Evolutionary conservation across 495 filamentous ascomycete genomes (phyloP).

Genomic region (Annulohypoxylon maeteangense): DNA sequence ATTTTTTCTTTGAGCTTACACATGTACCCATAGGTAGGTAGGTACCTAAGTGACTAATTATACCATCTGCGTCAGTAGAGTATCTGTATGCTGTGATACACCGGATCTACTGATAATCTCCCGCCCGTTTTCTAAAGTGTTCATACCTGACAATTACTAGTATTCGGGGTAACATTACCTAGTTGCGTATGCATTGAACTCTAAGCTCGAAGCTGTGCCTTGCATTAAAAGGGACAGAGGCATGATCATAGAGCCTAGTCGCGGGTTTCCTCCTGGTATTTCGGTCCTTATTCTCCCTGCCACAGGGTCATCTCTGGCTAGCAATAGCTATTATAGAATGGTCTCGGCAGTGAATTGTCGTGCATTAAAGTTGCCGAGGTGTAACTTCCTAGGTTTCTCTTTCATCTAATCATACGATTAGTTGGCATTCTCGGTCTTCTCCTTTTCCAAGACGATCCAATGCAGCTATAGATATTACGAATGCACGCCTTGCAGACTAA

Average conservation of each 20-base stretch:
- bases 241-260: background rate
- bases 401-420: constrained; percentile 33
- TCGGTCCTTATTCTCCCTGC: constrained; percentile 13
- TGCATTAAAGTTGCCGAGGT: constrained; percentile 41
- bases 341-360: constrained; percentile 34
- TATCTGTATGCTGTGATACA: constrained; percentile 20
- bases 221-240: background rate
- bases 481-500: background rate
- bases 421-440: constrained; percentile 20
- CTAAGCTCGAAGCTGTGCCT: constrained; percentile 7
- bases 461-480: constrained; percentile 17
- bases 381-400: constrained; percentile 22
- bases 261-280: background rate
- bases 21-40: constrained; percentile 10
- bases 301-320: background rate
- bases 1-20: constrained; percentile 16
- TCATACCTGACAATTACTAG: constrained; percentile 26
- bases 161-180: constrained; percentile 22
- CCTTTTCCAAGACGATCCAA: constrained; percentile 5
- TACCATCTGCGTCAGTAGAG: constrained; percentile 3
- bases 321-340: constrained; percentile 3
- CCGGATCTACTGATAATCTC: constrained; percentile 20
- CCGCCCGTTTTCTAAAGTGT: background rate
- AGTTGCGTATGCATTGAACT: background rate
- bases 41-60: constrained; percentile 20